Percentiles rank a stretch among this genome's conserved stretches.
Evolutionary conservation across 345 rosid species (phyloP).

Genomic region (Anastatica hierochuntica): DNA sequence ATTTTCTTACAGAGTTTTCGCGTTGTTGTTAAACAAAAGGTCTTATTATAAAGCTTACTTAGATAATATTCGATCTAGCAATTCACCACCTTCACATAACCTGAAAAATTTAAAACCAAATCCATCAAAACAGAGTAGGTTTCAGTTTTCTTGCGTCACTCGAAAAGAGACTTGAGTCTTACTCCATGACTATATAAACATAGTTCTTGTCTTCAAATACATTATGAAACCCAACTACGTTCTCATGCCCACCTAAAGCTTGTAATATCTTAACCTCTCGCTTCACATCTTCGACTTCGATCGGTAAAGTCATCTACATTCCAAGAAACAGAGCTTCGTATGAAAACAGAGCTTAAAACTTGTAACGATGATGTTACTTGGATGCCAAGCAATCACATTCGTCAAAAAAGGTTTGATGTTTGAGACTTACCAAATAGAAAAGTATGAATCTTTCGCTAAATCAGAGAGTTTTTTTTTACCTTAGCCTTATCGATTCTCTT

Average conservation of each 20-base stretch:
- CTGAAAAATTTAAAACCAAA: slow-evolving; percentile 32
- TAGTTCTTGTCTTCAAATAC: slow-evolving; percentile 84
- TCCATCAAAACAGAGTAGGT: not conserved
- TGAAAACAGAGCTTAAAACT: too few species aligned
- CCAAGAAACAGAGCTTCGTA: too few species aligned
- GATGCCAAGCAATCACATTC: not conserved
- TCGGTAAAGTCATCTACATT: slow-evolving; percentile 24
- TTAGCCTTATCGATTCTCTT: slow-evolving; percentile 78
- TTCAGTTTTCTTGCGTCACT: too few species aligned
- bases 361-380: not conserved
- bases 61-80: slow-evolving; percentile 81
- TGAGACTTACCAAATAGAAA: too few species aligned
- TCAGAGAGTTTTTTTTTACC: too few species aligned
- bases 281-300: slow-evolving; percentile 88
- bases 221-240: slow-evolving; percentile 70
- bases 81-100: slow-evolving; percentile 97
- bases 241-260: slow-evolving; percentile 83
- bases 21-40: too few species aligned
- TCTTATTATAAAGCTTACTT: slow-evolving; percentile 41
- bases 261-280: slow-evolving; percentile 76
- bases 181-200: slow-evolving; percentile 98
- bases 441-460: too few species aligned
- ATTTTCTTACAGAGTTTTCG: too few species aligned
- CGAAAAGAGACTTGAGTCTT: slow-evolving; percentile 23
- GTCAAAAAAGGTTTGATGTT: not conserved